Percentiles rank a stretch among this genome's conserved stretches.
These are phyloP conservation scores for Coniella lustricola DNA, from an alignment of 2,329 filamentous ascomycete genomes.

Conservation along the genomic window DNA sequence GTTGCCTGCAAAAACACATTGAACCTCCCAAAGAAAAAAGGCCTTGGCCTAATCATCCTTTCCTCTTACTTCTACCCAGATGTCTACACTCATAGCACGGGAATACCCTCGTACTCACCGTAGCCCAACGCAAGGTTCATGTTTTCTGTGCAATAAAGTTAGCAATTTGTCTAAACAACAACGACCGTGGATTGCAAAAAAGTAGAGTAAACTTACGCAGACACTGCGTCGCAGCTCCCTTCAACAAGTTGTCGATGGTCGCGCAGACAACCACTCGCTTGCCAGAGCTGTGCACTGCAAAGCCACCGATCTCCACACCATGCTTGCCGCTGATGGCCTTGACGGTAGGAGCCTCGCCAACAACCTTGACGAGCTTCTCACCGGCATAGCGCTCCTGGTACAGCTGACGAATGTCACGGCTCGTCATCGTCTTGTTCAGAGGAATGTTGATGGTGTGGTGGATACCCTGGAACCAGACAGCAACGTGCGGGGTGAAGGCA, in stretches of 20 bases:
- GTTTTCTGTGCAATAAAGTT: constrained; percentile 56
- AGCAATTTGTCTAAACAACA: not conserved
- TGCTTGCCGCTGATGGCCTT: constrained; percentile 81
- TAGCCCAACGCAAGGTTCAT: constrained; percentile 92
- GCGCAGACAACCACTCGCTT: constrained; percentile 91
- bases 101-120: constrained; percentile 82
- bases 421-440: constrained; percentile 77
- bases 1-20: constrained; percentile 8
- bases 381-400: constrained; percentile 96
- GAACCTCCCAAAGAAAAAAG: not conserved
- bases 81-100: constrained; percentile 34
- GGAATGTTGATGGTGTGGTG: constrained; percentile 88
- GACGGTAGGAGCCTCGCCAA: constrained; percentile 79
- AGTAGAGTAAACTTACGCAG: constrained; percentile 58
- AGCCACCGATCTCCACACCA: constrained; percentile 84
- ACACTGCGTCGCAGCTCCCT: constrained; percentile 90
- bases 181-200: constrained; percentile 11
- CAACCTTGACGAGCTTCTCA: constrained; percentile 89
- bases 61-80: not conserved
- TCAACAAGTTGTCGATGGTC: constrained; percentile 88
- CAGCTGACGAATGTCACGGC: constrained; percentile 83
- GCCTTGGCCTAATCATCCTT: no score
- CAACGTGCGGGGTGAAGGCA: constrained; percentile 88
- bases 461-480: constrained; percentile 96
- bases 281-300: constrained; percentile 83